These are phyloP conservation scores for Metschnikowia kofuensis DNA, from an alignment of 805 yeast species.

Conservation along the genomic window DNA sequence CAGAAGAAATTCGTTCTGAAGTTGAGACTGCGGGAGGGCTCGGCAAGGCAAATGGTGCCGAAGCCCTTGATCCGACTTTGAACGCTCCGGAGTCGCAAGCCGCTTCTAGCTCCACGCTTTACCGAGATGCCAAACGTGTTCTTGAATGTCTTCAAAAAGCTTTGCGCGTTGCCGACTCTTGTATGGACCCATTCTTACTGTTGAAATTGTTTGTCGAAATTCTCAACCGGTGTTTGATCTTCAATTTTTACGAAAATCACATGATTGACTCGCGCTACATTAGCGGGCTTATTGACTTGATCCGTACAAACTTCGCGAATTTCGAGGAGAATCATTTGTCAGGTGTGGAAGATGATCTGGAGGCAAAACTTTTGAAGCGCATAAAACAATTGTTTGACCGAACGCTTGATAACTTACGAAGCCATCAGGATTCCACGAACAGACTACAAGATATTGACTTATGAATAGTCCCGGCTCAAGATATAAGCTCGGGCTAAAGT, in stretches of 20 bases:
- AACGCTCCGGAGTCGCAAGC: conserved; percentile 25
- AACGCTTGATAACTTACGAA: conserved; percentile 65
- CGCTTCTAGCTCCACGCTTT: conserved; percentile 14
- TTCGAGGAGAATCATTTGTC: conserved; percentile 26
- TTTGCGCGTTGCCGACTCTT: conserved; percentile 87
- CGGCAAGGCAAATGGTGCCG: conserved; percentile 23
- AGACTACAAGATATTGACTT: conserved; percentile 4
- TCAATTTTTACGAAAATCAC: conserved; percentile 75
- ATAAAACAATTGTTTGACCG: conserved; percentile 53
- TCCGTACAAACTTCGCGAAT: conserved; percentile 60
- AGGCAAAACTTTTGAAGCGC: conserved; percentile 26
- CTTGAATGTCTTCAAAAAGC: conserved; percentile 89
- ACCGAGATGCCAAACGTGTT: conserved; percentile 62
- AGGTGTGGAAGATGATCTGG: conserved; percentile 26
- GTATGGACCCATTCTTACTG: conserved; percentile 74
- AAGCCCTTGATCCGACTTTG: background rate
- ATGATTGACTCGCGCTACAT: conserved; percentile 71
- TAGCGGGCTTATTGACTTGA: conserved; percentile 82
- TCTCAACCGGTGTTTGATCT: conserved; percentile 79
- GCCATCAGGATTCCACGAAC: conserved; percentile 44
- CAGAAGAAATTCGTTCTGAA: conserved; percentile 10
- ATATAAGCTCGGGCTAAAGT: too few species aligned
- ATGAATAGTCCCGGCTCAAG: background rate
- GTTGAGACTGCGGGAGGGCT: background rate
- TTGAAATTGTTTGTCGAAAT: conserved; percentile 87